Percentiles rank a stretch among this genome's conserved stretches.
Conservation (phyloP, 768 basidiomycete species). For the Lentinula aciculospora region DNA sequence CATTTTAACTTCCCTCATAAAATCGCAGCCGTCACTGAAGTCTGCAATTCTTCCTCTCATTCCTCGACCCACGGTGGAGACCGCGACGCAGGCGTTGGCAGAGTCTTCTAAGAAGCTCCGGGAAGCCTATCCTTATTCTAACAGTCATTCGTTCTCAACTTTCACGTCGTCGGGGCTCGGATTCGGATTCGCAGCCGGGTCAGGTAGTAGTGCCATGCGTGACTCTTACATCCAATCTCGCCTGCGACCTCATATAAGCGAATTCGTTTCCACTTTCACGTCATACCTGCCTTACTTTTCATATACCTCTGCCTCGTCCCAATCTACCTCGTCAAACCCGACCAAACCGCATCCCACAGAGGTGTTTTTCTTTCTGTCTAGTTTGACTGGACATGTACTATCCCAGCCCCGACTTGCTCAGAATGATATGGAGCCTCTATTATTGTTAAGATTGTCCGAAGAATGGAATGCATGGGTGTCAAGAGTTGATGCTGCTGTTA, state of each 20-base stretch:
- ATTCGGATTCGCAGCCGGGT: conserved; percentile 19
- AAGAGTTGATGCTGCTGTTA: conserved; percentile 63
- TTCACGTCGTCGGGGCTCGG: conserved; percentile 12
- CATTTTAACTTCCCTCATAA: conserved; percentile 62
- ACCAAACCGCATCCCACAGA: conserved; percentile 70
- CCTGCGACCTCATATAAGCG: conserved; percentile 66
- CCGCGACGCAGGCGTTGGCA: conserved; percentile 61
- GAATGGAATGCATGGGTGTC: conserved; percentile 82
- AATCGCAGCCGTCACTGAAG: conserved; percentile 66
- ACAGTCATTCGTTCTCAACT: conserved; percentile 25
- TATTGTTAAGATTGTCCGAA: conserved; percentile 58
- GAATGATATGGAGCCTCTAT: conserved; percentile 45
- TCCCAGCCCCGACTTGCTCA: conserved; percentile 66
- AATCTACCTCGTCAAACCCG: conserved; percentile 44
- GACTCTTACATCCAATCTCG: conserved; percentile 75
- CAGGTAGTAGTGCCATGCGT: conserved; percentile 54
- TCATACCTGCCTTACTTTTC: conserved; percentile 88
- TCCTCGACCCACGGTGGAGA: conserved; percentile 78
- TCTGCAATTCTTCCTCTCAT: conserved; percentile 68
- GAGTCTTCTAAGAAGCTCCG: conserved; percentile 68
- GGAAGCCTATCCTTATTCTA: conserved; percentile 83
- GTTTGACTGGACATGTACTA: conserved; percentile 62
- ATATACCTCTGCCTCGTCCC: conserved; percentile 28
- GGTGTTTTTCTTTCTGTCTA: conserved; percentile 64
- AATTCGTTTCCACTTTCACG: conserved; percentile 71